Conservation (phyloP, 495 filamentous ascomycete genomes). For the Beverwykella pulmonaria region DNA sequence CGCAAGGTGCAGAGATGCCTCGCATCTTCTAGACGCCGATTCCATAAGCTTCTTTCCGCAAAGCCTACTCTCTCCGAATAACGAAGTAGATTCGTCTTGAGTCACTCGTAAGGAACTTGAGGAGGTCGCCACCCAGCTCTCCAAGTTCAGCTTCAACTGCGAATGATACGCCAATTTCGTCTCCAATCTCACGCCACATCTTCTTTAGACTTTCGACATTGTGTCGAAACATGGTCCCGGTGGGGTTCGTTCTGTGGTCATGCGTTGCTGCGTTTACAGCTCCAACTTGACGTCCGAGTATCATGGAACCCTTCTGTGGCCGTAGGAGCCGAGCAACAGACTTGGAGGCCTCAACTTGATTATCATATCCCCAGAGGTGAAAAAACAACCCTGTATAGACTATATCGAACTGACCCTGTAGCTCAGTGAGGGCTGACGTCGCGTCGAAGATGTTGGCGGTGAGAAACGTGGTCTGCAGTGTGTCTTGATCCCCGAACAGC, state of each 20-base stretch:
- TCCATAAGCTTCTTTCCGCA: too few relatives aligned
- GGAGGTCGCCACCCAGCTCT: not conserved
- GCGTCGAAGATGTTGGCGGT: constrained; percentile 57
- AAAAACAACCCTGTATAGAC: constrained; percentile 60
- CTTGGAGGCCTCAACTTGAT: constrained; percentile 56
- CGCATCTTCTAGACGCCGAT: too few relatives aligned
- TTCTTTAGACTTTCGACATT: constrained; percentile 50
- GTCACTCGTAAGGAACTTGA: constrained; percentile 9
- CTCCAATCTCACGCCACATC: constrained; percentile 57
- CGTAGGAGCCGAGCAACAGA: constrained; percentile 53
- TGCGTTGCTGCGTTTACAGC: constrained; percentile 41
- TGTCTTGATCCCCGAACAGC: constrained; percentile 51
- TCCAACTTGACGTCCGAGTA: constrained; percentile 57
- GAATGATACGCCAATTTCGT: constrained; percentile 51
- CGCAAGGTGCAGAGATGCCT: too few relatives aligned
- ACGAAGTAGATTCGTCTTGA: constrained; percentile 14
- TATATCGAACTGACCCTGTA: constrained; percentile 58
- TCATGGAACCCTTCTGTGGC: constrained; percentile 48
- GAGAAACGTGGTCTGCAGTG: constrained; percentile 53
- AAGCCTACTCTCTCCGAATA: constrained; percentile 13
- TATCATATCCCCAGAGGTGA: constrained; percentile 60
- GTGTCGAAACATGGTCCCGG: constrained; percentile 50
- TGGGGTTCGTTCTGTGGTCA: constrained; percentile 17
- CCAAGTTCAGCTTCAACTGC: constrained; percentile 44
- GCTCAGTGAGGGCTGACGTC: constrained; percentile 40